Evolutionary conservation across 2,329 filamentous ascomycete species (phyloP).

Genomic region (Apiospora rasikravindrae): DNA sequence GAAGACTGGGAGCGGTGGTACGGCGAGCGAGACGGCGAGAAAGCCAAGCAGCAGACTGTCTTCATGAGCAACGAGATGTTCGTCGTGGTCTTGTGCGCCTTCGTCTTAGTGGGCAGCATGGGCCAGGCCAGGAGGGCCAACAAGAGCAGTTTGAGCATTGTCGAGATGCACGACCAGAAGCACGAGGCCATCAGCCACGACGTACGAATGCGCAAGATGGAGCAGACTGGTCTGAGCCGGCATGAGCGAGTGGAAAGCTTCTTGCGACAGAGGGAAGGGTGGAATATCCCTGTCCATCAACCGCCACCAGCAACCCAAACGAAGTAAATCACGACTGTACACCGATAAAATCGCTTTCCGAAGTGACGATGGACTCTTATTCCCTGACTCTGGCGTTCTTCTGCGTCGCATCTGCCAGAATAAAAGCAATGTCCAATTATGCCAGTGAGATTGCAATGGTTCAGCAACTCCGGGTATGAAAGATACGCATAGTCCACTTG

Average conservation of each 20-base stretch:
- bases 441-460: background rate
- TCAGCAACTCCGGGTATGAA: no score
- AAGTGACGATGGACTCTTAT: background rate
- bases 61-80: constrained; percentile 84
- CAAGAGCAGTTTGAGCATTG: constrained; percentile 62
- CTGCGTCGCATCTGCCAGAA: background rate
- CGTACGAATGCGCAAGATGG: constrained; percentile 57
- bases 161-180: constrained; percentile 71
- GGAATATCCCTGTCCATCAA: constrained; percentile 29
- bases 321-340: background rate
- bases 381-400: background rate
- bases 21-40: constrained; percentile 53
- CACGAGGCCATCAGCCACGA: constrained; percentile 69
- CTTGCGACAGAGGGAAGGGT: constrained; percentile 69
- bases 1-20: constrained; percentile 95
- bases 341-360: background rate
- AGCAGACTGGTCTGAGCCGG: constrained; percentile 57
- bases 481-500: background rate
- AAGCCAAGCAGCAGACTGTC: constrained; percentile 56
- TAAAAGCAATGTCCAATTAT: background rate
- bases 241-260: constrained; percentile 79
- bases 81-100: constrained; percentile 70
- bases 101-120: constrained; percentile 72
- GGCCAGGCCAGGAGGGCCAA: constrained; percentile 75
- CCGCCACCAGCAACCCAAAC: background rate